Conservation (phyloP, 2,329 filamentous ascomycete genomes). For the Pestalotiopsis sp. region DNA sequence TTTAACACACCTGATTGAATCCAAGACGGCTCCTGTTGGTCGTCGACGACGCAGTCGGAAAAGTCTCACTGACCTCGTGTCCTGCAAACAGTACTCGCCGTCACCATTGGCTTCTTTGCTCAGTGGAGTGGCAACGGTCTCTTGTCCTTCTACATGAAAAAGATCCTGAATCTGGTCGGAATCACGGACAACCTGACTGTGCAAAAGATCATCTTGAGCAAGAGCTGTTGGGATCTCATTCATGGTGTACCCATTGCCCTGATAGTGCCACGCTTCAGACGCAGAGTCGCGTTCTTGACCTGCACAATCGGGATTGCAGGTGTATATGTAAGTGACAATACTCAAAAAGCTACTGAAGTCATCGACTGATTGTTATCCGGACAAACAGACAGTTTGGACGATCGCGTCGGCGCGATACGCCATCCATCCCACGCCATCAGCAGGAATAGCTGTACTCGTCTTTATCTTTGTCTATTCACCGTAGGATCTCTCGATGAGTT, state of each 20-base stretch:
- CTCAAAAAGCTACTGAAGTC: neutral
- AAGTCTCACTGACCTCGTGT: neutral
- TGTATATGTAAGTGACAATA: slow-evolving; percentile 35
- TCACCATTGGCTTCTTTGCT: slow-evolving; percentile 39
- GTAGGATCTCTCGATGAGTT: slow-evolving; percentile 19
- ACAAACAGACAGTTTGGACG: slow-evolving; percentile 20
- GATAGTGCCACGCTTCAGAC: slow-evolving; percentile 33
- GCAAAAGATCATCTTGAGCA: slow-evolving; percentile 39
- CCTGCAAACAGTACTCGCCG: slow-evolving; percentile 25
- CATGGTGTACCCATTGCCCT: slow-evolving; percentile 38
- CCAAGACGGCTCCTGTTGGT: too few species aligned
- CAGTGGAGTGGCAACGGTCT: slow-evolving; percentile 43
- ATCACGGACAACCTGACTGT: slow-evolving; percentile 37
- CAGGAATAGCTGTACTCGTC: slow-evolving; percentile 40
- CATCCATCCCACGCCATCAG: slow-evolving; percentile 31
- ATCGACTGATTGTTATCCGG: neutral
- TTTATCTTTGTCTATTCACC: slow-evolving; percentile 44
- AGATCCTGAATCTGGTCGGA: slow-evolving; percentile 39
- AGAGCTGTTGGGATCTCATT: slow-evolving; percentile 39
- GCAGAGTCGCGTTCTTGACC: slow-evolving; percentile 36
- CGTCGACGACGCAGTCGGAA: too few species aligned
- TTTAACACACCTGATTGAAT: too few species aligned
- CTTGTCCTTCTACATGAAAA: slow-evolving; percentile 41
- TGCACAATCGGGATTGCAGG: slow-evolving; percentile 37
- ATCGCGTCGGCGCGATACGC: slow-evolving; percentile 38